These are phyloP conservation scores for Castanea sativa DNA, from an alignment of 306 rosid genomes.

Conservation along the genomic window DNA sequence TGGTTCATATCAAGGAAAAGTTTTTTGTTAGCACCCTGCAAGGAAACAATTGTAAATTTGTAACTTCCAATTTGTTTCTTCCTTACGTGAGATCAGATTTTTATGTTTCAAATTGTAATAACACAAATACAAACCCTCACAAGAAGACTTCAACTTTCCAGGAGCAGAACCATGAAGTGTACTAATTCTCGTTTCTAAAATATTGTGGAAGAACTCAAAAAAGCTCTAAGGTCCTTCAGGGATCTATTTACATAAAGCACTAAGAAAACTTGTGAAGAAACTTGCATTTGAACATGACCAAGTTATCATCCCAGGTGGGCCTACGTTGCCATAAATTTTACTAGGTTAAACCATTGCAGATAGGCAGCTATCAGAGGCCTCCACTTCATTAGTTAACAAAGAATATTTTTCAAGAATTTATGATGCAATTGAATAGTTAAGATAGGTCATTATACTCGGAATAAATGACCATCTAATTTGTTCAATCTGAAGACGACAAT, in stretches of 20 bases:
- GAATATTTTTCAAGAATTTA: neutral
- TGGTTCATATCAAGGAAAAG: neutral
- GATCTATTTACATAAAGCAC: neutral
- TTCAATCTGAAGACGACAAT: neutral
- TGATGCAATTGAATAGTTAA: neutral
- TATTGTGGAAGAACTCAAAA: no score
- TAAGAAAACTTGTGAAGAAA: no score
- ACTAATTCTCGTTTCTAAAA: neutral
- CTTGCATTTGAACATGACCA: no score
- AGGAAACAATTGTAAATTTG: neutral
- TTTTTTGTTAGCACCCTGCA: neutral
- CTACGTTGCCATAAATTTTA: neutral
- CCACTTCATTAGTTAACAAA: neutral
- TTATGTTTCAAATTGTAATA: neutral
- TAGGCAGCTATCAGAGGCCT: neutral
- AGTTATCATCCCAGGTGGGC: neutral
- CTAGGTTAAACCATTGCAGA: neutral
- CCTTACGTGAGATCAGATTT: neutral
- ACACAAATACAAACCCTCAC: neutral
- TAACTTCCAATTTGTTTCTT: neutral
- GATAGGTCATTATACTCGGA: neutral
- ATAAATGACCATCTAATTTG: neutral
- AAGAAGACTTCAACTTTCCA: neutral
- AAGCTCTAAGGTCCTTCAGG: neutral
- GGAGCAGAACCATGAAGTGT: neutral